Percentiles rank a stretch among this genome's conserved stretches.
phyloP scores from a whole-genome alignment of 345 rosid species.

The Sisymbrium irio region DNA sequence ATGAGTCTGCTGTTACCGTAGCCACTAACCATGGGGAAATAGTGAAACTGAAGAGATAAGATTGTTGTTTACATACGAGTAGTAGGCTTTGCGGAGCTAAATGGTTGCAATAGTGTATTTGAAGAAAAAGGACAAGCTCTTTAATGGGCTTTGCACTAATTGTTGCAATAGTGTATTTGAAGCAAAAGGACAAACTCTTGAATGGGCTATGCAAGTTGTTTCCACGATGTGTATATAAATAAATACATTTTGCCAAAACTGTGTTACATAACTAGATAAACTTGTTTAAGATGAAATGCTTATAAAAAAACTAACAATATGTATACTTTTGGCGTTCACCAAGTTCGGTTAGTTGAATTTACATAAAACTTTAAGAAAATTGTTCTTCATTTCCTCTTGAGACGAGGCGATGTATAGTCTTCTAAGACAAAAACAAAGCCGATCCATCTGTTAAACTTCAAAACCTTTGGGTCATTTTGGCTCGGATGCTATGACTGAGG shows the following conservation, averaged over 20 bases:
- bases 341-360: neutral
- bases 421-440: neutral
- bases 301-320: neutral
- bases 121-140: too few relatives aligned
- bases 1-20: too few relatives aligned
- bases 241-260: neutral
- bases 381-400: neutral
- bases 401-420: neutral
- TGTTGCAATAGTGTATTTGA: neutral
- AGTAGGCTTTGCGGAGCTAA: too few relatives aligned
- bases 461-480: neutral
- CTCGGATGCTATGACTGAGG: slow-evolving; percentile 36
- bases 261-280: neutral
- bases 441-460: neutral
- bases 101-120: too few relatives aligned
- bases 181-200: neutral
- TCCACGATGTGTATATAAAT: neutral
- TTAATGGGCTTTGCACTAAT: too few relatives aligned
- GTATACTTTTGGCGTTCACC: neutral
- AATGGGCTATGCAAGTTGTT: neutral
- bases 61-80: too few relatives aligned
- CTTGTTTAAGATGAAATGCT: neutral
- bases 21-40: too few relatives aligned
- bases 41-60: too few relatives aligned
- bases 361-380: neutral